Conservation (phyloP, 306 rosid genomes). For the Mucuna pruriens region DNA sequence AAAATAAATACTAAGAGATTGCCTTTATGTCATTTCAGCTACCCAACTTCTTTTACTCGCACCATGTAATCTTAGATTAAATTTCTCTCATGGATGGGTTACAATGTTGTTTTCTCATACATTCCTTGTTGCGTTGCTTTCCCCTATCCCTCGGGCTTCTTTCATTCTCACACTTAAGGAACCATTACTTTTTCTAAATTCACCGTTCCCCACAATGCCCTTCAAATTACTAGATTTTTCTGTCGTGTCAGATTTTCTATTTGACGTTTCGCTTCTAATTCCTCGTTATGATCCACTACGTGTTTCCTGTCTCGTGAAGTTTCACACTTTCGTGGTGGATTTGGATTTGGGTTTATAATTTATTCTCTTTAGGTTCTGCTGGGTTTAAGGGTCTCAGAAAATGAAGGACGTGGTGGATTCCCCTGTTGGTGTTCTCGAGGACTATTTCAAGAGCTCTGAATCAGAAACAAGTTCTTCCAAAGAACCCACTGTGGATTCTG, state of each 20-base stretch:
- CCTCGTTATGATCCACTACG: background rate
- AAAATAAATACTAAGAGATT: background rate
- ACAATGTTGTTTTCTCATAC: too few species aligned
- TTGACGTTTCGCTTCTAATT: background rate
- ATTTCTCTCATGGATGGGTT: too few species aligned
- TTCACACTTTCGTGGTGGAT: conserved; percentile 20
- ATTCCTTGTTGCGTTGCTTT: background rate
- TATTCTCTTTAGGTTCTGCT: background rate
- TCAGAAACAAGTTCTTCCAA: conserved; percentile 65
- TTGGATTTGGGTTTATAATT: conserved; percentile 25
- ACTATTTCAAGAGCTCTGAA: conserved; percentile 68
- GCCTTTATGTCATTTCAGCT: conserved; percentile 22
- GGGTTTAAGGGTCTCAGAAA: background rate
- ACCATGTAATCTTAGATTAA: background rate
- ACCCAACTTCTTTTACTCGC: background rate
- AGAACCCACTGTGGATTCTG: conserved; percentile 44
- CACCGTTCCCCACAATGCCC: background rate
- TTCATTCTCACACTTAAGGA: conserved; percentile 11
- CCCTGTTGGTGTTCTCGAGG: conserved; percentile 80
- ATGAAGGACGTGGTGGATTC: conserved; percentile 71
- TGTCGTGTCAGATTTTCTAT: background rate
- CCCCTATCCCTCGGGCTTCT: background rate
- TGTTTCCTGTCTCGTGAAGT: background rate
- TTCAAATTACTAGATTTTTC: background rate
- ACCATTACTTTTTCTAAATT: background rate